A percentile compares a stretch with the other conserved stretches of the same genome.
Evolutionary conservation across 805 yeast genomes (phyloP).

Genomic region (Starmerella sp.): DNA sequence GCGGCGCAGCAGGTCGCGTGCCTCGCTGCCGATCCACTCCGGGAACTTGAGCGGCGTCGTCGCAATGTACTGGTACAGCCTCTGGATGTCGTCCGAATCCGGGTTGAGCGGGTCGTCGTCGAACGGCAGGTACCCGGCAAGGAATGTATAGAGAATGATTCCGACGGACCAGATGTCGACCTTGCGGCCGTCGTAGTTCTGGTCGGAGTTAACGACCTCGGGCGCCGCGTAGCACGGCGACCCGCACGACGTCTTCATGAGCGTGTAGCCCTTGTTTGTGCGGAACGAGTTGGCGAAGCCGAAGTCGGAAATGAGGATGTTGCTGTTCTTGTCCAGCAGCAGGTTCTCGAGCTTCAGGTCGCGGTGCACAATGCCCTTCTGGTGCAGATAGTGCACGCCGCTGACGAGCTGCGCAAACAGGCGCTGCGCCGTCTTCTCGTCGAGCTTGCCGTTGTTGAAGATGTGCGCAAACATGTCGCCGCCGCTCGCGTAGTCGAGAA

Average conservation of each 20-base stretch:
- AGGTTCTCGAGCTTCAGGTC: slow-evolving; percentile 68
- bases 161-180: slow-evolving; percentile 98
- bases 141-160: slow-evolving; percentile 88
- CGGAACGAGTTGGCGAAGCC: slow-evolving; percentile 86
- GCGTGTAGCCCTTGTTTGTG: slow-evolving; percentile 34
- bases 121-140: slow-evolving; percentile 93
- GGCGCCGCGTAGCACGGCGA: slow-evolving; percentile 99
- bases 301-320: slow-evolving; percentile 78
- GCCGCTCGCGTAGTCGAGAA: slow-evolving; percentile 91
- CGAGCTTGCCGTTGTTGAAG: slow-evolving; percentile 70
- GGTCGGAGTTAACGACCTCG: slow-evolving; percentile 75
- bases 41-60: slow-evolving; percentile 89
- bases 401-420: slow-evolving; percentile 86
- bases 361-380: slow-evolving; percentile 68
- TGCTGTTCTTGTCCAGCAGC: slow-evolving; percentile 72
- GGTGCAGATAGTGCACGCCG: slow-evolving; percentile 84
- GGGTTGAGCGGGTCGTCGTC: slow-evolving; percentile 97
- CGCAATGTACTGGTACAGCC: slow-evolving; percentile 82
- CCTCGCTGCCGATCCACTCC: slow-evolving; percentile 78
- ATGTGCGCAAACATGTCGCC: slow-evolving; percentile 95
- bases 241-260: slow-evolving; percentile 93
- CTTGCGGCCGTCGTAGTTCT: slow-evolving; percentile 73
- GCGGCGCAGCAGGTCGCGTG: slow-evolving; percentile 78
- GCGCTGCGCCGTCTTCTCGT: slow-evolving; percentile 76
- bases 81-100: slow-evolving; percentile 87